A percentile compares a stretch with the other conserved stretches of the same genome.
Conservation (phyloP, 2,329 filamentous ascomycete genomes). For the Eutypella sp. region DNA sequence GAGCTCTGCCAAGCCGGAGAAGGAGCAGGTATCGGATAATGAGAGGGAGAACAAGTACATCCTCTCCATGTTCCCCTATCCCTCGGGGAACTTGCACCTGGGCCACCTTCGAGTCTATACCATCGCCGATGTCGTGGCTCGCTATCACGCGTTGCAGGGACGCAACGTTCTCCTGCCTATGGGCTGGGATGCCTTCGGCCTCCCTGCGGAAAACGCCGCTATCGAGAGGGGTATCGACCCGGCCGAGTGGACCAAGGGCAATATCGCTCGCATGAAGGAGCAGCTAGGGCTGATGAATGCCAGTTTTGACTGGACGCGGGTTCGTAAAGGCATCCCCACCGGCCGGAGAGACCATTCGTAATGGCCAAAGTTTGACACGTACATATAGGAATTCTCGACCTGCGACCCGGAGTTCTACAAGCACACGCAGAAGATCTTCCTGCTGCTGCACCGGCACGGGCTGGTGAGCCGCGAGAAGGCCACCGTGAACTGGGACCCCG, state of each 20-base stretch:
- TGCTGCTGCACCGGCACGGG: constrained; percentile 67
- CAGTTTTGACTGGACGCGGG: constrained; percentile 76
- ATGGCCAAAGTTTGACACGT: constrained; percentile 6
- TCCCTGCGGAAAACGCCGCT: constrained; percentile 88
- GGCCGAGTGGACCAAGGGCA: constrained; percentile 70
- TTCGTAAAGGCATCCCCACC: constrained; percentile 39
- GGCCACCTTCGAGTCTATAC: constrained; percentile 87
- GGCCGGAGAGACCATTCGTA: constrained; percentile 6
- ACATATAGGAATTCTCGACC: constrained; percentile 68
- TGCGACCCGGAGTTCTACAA: constrained; percentile 84
- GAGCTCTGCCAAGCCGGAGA: constrained; percentile 8
- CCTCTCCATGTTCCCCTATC: constrained; percentile 90
- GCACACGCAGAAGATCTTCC: constrained; percentile 81
- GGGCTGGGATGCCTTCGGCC: constrained; percentile 89
- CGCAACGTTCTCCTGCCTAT: constrained; percentile 78
- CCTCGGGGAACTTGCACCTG: constrained; percentile 79
- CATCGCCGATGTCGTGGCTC: constrained; percentile 78
- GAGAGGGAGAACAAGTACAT: constrained; percentile 57
- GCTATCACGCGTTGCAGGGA: constrained; percentile 71
- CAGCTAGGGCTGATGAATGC: constrained; percentile 77
- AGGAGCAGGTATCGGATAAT: not conserved
- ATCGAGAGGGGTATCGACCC: constrained; percentile 77
- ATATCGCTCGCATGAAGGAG: constrained; percentile 80
- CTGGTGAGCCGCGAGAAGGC: constrained; percentile 81
- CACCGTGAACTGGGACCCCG: constrained; percentile 83